Percentiles rank a stretch among this genome's conserved stretches.
phyloP scores from a whole-genome alignment of 306 rosid species.

The Fragaria ananassa region DNA sequence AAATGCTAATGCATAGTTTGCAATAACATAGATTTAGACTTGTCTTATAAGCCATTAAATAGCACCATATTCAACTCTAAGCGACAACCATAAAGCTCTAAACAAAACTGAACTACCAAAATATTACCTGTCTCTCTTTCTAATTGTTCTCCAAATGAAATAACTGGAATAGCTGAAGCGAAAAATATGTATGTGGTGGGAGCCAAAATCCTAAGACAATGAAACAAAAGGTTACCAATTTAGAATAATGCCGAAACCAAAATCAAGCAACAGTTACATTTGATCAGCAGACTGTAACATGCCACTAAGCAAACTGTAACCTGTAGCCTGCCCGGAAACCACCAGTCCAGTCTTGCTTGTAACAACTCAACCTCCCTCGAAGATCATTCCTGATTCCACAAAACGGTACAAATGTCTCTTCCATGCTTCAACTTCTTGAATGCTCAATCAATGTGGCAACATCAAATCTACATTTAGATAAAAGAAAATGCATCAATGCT shows the following conservation, averaged over 20 bases:
- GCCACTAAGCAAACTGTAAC: constrained; percentile 29
- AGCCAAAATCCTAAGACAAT: constrained; percentile 59
- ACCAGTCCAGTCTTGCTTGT: constrained; percentile 73
- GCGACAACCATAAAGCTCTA: constrained; percentile 3
- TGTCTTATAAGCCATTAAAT: neutral
- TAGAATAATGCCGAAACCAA: constrained; percentile 2
- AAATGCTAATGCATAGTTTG: neutral
- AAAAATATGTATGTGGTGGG: constrained; percentile 78
- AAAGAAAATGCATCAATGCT: neutral
- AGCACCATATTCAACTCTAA: neutral
- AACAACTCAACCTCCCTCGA: constrained; percentile 53
- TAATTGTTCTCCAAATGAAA: constrained; percentile 79
- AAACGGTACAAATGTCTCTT: constrained; percentile 70
- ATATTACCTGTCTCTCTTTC: constrained; percentile 62
- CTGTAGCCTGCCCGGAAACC: constrained; percentile 62
- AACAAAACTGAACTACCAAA: neutral
- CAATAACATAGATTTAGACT: neutral
- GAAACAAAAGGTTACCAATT: constrained; percentile 7
- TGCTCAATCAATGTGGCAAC: constrained; percentile 17
- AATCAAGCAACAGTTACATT: constrained; percentile 4
- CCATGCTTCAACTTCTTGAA: constrained; percentile 39
- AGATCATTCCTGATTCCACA: constrained; percentile 65
- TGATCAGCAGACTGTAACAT: neutral
- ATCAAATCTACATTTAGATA: constrained; percentile 8
- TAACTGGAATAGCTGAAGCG: constrained; percentile 80